Conservation (phyloP, 768 basidiomycete genomes). For the Termitomyces sp. region DNA sequence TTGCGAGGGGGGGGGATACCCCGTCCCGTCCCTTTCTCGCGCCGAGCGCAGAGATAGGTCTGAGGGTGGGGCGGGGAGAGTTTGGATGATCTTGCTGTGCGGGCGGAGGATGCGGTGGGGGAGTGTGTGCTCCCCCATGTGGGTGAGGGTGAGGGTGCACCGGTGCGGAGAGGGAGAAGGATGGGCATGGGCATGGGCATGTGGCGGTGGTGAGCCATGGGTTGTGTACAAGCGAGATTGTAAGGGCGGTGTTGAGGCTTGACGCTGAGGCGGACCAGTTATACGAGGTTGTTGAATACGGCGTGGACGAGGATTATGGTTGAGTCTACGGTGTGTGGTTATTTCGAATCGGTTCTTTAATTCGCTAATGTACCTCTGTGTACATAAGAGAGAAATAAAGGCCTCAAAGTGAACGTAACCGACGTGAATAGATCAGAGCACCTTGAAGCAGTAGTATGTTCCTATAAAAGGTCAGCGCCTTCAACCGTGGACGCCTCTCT, state of each 20-base stretch:
- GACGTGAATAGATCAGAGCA: conserved; percentile 37
- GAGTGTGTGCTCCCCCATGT: conserved; percentile 62
- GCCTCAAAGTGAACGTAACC: conserved; percentile 33
- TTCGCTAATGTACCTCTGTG: neutral
- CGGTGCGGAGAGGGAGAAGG: conserved; percentile 14
- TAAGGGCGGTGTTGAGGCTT: conserved; percentile 51
- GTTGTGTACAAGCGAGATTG: conserved; percentile 62
- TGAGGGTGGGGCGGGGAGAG: conserved; percentile 68
- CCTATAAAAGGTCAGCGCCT: too few relatives aligned
- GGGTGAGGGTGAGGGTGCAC: conserved; percentile 22
- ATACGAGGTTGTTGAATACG: conserved; percentile 60
- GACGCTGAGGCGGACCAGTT: conserved; percentile 45
- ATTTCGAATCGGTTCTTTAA: neutral
- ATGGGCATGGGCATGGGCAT: conserved; percentile 51
- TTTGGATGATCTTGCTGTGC: conserved; percentile 54
- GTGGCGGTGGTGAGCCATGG: conserved; percentile 77
- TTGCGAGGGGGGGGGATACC: conserved; percentile 52
- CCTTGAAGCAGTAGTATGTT: conserved; percentile 26
- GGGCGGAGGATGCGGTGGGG: conserved; percentile 51
- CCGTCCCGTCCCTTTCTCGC: conserved; percentile 51
- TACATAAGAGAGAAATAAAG: conserved; percentile 29
- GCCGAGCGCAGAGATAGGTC: conserved; percentile 50
- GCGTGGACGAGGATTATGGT: conserved; percentile 67
- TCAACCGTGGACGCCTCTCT: too few relatives aligned
- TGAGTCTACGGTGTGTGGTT: conserved; percentile 38